A percentile compares a stretch with the other conserved stretches of the same genome.
phyloP scores from a whole-genome alignment of 2,329 filamentous ascomycete species.

The Monosporascus sp. region DNA sequence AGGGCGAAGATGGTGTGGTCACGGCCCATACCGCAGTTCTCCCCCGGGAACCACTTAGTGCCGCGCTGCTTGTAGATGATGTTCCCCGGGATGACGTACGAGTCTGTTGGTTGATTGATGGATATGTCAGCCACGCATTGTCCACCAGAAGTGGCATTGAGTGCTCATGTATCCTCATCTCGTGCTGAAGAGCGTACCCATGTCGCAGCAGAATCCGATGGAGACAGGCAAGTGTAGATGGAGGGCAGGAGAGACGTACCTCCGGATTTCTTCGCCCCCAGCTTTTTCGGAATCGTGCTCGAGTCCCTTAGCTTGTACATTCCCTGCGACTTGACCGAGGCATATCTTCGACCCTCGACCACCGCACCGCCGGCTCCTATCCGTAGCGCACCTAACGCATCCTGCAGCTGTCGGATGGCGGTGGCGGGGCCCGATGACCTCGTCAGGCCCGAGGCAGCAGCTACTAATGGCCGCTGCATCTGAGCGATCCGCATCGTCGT shows the following conservation, averaged over 20 bases:
- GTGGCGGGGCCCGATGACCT: conserved; percentile 11
- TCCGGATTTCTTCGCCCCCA: conserved; percentile 90
- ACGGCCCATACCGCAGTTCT: conserved; percentile 91
- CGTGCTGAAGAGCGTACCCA: no score
- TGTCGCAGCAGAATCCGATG: no score
- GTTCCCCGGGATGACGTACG: conserved; percentile 92
- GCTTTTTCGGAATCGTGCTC: conserved; percentile 66
- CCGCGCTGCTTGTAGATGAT: conserved; percentile 98
- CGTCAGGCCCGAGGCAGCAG: conserved; percentile 25
- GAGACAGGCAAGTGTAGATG: no score
- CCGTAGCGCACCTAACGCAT: conserved; percentile 25
- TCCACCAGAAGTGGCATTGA: neutral
- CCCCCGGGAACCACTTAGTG: conserved; percentile 89
- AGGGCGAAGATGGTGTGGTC: conserved; percentile 94
- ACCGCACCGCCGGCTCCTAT: conserved; percentile 30
- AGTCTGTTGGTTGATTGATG: conserved; percentile 47
- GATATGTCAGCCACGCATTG: conserved; percentile 2
- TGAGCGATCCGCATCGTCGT: conserved; percentile 36
- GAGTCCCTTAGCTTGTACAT: conserved; percentile 60
- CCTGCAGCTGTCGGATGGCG: conserved; percentile 30
- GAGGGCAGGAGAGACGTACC: conserved; percentile 47
- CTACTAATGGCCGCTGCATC: conserved; percentile 38
- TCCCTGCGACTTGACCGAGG: conserved; percentile 60
- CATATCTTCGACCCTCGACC: conserved; percentile 48
- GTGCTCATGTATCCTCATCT: no score